Conservation (phyloP, 768 basidiomycete genomes). For the Tricholoma sp. region DNA sequence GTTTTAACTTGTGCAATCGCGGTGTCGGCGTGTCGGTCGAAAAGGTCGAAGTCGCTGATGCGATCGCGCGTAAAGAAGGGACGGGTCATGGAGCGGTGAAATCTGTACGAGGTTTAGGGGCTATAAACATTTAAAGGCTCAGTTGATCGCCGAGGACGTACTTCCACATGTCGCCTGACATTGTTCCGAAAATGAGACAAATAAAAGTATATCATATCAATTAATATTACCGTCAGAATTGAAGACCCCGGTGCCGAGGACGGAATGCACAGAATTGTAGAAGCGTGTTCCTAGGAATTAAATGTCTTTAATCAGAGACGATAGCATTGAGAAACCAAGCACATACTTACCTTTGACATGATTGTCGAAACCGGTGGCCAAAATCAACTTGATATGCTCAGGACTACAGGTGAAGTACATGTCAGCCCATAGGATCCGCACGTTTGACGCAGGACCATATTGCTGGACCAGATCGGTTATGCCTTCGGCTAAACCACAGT, state of each 20-base stretch:
- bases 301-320: background rate
- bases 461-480: slow-evolving; percentile 27
- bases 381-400: slow-evolving; percentile 51
- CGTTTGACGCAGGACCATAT: slow-evolving; percentile 39
- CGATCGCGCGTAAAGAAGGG: slow-evolving; percentile 60
- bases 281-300: slow-evolving; percentile 34
- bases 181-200: background rate
- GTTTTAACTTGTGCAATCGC: slow-evolving; percentile 40
- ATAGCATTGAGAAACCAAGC: background rate
- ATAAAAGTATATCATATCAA: background rate
- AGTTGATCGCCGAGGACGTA: slow-evolving; percentile 13
- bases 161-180: slow-evolving; percentile 46
- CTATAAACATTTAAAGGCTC: background rate
- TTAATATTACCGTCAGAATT: slow-evolving; percentile 52
- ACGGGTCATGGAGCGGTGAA: slow-evolving; percentile 60
- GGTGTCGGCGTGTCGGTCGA: slow-evolving; percentile 48
- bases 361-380: slow-evolving; percentile 54
- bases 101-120: slow-evolving; percentile 25
- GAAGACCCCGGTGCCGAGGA: slow-evolving; percentile 64
- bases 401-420: slow-evolving; percentile 45
- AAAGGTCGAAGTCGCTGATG: slow-evolving; percentile 56
- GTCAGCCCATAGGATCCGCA: slow-evolving; percentile 41
- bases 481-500: slow-evolving; percentile 35
- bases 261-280: slow-evolving; percentile 34
- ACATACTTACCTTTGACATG: slow-evolving; percentile 52